Percentiles rank a stretch among this genome's conserved stretches.
Conservation (phyloP, 1,284 basidiomycete genomes). For the Entoloma clypeatum region DNA sequence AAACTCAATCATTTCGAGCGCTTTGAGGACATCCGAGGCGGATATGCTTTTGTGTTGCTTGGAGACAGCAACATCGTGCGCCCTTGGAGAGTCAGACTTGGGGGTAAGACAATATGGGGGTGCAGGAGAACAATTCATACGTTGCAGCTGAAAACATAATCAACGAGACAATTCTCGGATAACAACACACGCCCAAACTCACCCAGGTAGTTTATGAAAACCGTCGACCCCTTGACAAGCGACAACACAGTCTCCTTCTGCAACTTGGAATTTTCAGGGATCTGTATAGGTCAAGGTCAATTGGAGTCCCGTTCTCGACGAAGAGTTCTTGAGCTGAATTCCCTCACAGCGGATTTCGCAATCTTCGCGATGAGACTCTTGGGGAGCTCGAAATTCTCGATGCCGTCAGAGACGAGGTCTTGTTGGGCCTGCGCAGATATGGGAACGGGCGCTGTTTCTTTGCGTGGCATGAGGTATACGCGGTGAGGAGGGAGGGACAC, state of each 20-base stretch:
- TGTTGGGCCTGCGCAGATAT: slow-evolving; percentile 72
- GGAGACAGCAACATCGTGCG: slow-evolving; percentile 81
- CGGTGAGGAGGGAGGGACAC: too few species aligned
- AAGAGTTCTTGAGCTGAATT: not conserved
- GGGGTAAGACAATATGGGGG: not conserved
- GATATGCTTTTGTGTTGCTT: slow-evolving; percentile 88
- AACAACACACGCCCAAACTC: too few species aligned
- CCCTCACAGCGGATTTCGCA: slow-evolving; percentile 71
- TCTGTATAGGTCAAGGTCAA: slow-evolving; percentile 37
- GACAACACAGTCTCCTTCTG: slow-evolving; percentile 85
- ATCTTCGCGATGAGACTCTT: slow-evolving; percentile 78
- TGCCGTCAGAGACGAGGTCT: slow-evolving; percentile 70
- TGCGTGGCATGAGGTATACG: slow-evolving; percentile 61
- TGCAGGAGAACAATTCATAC: slow-evolving; percentile 42
- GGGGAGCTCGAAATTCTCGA: slow-evolving; percentile 85
- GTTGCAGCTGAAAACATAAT: slow-evolving; percentile 50
- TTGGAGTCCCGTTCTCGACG: not conserved
- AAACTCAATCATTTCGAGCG: slow-evolving; percentile 78
- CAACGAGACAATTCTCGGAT: not conserved
- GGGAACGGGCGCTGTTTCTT: slow-evolving; percentile 46
- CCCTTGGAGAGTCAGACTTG: too few species aligned
- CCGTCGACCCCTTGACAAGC: slow-evolving; percentile 80
- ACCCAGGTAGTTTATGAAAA: slow-evolving; percentile 91
- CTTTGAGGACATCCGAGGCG: slow-evolving; percentile 85
- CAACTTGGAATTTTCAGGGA: slow-evolving; percentile 81